Conservation (phyloP, 2,329 filamentous ascomycete species). For the Aspergillus carbonarius region DNA sequence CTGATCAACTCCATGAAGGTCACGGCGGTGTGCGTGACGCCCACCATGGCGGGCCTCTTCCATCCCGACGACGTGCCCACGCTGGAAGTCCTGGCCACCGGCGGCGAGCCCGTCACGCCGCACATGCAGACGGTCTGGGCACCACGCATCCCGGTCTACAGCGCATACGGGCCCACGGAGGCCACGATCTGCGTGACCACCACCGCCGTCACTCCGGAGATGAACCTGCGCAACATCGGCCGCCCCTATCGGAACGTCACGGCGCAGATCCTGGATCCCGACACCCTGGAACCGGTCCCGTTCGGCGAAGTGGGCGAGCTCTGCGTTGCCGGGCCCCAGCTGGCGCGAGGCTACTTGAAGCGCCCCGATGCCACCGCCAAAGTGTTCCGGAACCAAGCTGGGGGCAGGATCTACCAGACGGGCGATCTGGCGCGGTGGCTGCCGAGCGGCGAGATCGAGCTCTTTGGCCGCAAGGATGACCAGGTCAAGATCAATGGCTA, state of each 20-base stretch:
- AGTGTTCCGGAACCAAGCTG: constrained; percentile 5
- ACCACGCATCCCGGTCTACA: constrained; percentile 7
- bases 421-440: constrained; percentile 22
- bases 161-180: constrained; percentile 21
- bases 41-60: constrained; percentile 3
- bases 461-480: constrained; percentile 57
- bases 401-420: constrained; percentile 14
- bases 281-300: constrained; percentile 9
- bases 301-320: constrained; percentile 18
- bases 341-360: constrained; percentile 19
- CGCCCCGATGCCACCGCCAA: constrained; percentile 13
- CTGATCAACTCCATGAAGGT: neutral
- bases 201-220: constrained; percentile 5
- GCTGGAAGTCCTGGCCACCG: neutral
- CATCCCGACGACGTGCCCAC: neutral
- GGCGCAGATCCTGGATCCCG: constrained; percentile 14
- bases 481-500: constrained; percentile 64
- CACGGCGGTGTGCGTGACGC: constrained; percentile 5
- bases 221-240: constrained; percentile 12
- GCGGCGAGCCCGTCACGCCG: constrained; percentile 12
- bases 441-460: constrained; percentile 19
- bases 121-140: constrained; percentile 13
- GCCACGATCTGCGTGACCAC: constrained; percentile 14
- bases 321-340: constrained; percentile 15
- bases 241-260: constrained; percentile 12